Evolutionary conservation across 1,139 yeast genomes (phyloP).

Genomic region (Suhomyces yuchorum): DNA sequence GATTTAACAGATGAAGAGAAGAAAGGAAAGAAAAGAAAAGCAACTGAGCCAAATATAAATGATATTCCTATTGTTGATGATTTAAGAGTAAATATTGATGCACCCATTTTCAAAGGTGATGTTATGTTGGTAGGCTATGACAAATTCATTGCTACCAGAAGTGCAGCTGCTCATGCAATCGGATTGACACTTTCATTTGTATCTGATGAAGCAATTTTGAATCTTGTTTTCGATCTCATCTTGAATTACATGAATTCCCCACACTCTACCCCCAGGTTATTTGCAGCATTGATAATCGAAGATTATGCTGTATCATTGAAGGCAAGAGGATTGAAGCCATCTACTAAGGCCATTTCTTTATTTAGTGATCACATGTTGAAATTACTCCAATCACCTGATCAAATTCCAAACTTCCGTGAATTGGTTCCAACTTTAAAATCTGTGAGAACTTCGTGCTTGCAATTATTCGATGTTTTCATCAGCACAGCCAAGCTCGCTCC

Average conservation of each 20-base stretch:
- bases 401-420: conserved; percentile 70
- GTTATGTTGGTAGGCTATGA: conserved; percentile 81
- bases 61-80: conserved; percentile 60
- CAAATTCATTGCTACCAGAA: conserved; percentile 71
- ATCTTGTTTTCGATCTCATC: conserved; percentile 43
- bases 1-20: conserved; percentile 29
- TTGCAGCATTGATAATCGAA: conserved; percentile 68
- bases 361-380: conserved; percentile 35
- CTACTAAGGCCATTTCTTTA: conserved; percentile 22
- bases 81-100: conserved; percentile 78
- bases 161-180: conserved; percentile 73
- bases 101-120: conserved; percentile 91
- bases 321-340: conserved; percentile 19
- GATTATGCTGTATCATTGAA: conserved; percentile 60
- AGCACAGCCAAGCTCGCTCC: conserved; percentile 75
- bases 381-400: conserved; percentile 46
- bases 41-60: conserved; percentile 21
- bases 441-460: conserved; percentile 84
- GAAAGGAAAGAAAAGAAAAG: conserved; percentile 41
- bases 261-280: conserved; percentile 79
- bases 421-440: conserved; percentile 84
- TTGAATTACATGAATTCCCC: conserved; percentile 51
- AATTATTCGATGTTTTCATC: conserved; percentile 73
- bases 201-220: conserved; percentile 39
- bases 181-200: conserved; percentile 69